These are phyloP conservation scores for Laetiporus sulphureus DNA, from an alignment of 1,284 basidiomycete species.

Conservation along the genomic window DNA sequence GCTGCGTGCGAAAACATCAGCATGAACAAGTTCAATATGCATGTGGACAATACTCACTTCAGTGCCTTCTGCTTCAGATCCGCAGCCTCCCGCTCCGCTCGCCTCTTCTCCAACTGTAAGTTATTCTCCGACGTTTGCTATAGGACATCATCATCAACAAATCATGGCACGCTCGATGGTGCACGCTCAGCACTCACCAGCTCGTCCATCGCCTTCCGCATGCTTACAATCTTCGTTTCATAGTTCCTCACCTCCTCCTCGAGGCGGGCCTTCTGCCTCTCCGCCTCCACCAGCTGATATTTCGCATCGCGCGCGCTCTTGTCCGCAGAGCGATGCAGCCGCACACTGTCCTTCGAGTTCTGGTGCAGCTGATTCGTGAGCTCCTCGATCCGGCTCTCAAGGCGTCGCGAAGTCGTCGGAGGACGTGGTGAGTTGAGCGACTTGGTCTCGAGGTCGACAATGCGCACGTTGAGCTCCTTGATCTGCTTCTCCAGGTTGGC, in stretches of 20 bases:
- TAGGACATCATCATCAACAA: background rate
- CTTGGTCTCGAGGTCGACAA: constrained; percentile 77
- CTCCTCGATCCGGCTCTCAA: constrained; percentile 68
- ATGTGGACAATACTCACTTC: constrained; percentile 38
- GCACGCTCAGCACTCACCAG: constrained; percentile 36
- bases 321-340: constrained; percentile 44
- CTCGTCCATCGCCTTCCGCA: constrained; percentile 54
- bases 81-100: constrained; percentile 67
- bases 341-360: constrained; percentile 40
- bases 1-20: constrained; percentile 31
- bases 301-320: constrained; percentile 47
- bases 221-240: constrained; percentile 46
- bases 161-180: background rate
- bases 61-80: constrained; percentile 68
- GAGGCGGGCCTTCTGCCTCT: constrained; percentile 49
- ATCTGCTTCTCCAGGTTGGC: constrained; percentile 77
- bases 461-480: constrained; percentile 74
- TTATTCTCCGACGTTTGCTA: constrained; percentile 69
- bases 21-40: constrained; percentile 3
- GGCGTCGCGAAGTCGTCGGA: constrained; percentile 40
- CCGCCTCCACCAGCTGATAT: constrained; percentile 50
- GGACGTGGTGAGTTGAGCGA: constrained; percentile 63
- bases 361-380: constrained; percentile 56
- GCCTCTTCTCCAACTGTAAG: constrained; percentile 63
- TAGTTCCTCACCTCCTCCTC: constrained; percentile 60